phyloP scores from a whole-genome alignment of 228 moss, liverwort and hornwort genomes.

The Sphagnum magellanicum region DNA sequence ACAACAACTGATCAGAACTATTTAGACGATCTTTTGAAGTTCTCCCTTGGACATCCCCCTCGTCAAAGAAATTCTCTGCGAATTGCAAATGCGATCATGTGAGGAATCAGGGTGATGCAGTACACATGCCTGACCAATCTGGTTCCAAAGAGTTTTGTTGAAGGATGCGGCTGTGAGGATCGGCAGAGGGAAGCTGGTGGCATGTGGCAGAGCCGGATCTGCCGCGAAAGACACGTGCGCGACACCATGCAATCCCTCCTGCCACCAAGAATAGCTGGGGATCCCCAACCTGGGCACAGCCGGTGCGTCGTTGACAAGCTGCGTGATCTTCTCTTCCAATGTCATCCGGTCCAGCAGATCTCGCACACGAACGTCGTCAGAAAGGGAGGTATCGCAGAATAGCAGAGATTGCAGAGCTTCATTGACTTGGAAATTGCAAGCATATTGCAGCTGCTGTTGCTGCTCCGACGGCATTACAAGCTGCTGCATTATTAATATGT shows the following conservation, averaged over 20 bases:
- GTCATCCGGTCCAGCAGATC: conserved; percentile 49
- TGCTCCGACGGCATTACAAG: no score
- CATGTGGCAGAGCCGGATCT: conserved; percentile 23
- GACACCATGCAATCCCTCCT: conserved; percentile 68
- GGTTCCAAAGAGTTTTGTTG: conserved; percentile 60
- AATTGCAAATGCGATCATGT: no score
- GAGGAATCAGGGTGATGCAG: no score
- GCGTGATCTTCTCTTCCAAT: conserved; percentile 50
- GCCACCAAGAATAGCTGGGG: conserved; percentile 70
- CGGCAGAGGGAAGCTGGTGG: conserved; percentile 71
- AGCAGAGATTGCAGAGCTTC: conserved; percentile 23
- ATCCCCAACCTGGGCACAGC: conserved; percentile 42
- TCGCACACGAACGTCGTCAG: conserved; percentile 37
- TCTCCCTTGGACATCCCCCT: no score
- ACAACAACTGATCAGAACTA: no score
- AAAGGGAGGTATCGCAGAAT: conserved; percentile 41
- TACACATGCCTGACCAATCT: conserved; percentile 53
- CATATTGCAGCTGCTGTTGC: conserved; percentile 11
- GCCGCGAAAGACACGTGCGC: conserved; percentile 61
- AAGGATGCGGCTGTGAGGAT: conserved; percentile 69
- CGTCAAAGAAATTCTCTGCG: no score
- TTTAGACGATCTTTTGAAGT: no score
- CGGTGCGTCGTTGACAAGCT: conserved; percentile 49
- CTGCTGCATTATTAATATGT: no score
- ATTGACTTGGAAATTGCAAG: conserved; percentile 29